A percentile compares a stretch with the other conserved stretches of the same genome.
Evolutionary conservation across 2,329 filamentous ascomycete species (phyloP).

Genomic region (Fusarium setosum): DNA sequence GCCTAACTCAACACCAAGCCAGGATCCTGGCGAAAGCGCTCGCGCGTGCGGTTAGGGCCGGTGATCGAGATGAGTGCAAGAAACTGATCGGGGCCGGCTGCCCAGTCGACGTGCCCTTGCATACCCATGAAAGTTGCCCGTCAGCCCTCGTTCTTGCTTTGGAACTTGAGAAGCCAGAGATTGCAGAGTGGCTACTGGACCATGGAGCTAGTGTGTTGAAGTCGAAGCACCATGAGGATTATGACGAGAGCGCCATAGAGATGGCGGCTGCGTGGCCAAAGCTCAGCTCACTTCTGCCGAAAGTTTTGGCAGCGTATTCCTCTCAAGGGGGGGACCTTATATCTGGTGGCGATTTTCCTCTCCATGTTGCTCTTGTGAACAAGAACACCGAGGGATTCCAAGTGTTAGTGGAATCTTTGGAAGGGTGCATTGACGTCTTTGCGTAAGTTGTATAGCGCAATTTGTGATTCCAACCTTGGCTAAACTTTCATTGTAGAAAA

Average conservation of each 20-base stretch:
- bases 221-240: accelerated
- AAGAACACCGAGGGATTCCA: neutral
- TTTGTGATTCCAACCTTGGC: neutral
- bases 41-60: neutral
- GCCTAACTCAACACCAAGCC: neutral
- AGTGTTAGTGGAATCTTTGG: neutral
- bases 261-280: neutral
- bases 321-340: constrained; percentile 2
- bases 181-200: neutral
- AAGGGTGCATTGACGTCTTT: neutral
- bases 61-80: constrained; percentile 41
- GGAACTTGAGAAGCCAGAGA: neutral
- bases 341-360: neutral
- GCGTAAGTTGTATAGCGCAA: neutral
- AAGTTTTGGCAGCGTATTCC: neutral
- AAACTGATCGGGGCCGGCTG: neutral
- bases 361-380: neutral
- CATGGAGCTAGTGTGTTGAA: constrained; percentile 46
- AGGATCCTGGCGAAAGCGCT: neutral
- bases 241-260: neutral
- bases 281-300: neutral
- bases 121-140: neutral
- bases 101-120: neutral
- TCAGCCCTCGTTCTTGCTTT: neutral
- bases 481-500: neutral